These are phyloP conservation scores for Trichothecium roseum DNA, from an alignment of 2,329 filamentous ascomycete genomes.

Conservation along the genomic window DNA sequence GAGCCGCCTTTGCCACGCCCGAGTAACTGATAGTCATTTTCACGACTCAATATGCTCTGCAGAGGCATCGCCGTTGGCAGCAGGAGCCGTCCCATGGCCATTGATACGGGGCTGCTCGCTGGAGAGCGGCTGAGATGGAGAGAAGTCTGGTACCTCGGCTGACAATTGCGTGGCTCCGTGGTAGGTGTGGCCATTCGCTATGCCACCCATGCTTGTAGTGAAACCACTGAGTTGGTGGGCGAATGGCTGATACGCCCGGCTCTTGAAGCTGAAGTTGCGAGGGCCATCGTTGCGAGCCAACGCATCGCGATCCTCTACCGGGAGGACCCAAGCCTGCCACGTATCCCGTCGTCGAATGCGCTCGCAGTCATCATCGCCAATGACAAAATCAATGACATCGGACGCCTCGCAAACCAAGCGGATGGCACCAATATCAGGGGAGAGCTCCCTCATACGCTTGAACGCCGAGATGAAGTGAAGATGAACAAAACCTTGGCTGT, in stretches of 20 bases:
- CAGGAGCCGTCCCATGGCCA: slow-evolving; percentile 5
- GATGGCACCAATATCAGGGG: slow-evolving; percentile 58
- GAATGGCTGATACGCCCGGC: slow-evolving; percentile 16
- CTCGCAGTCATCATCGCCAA: slow-evolving; percentile 68
- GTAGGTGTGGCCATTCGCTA: slow-evolving; percentile 4
- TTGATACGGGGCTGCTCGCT: slow-evolving; percentile 9
- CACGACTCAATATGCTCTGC: no score
- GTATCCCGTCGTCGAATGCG: slow-evolving; percentile 63
- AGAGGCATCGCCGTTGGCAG: background rate
- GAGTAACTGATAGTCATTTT: no score
- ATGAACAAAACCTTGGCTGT: slow-evolving; percentile 84
- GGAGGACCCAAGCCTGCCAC: slow-evolving; percentile 74
- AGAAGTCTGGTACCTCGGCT: slow-evolving; percentile 14
- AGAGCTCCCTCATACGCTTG: slow-evolving; percentile 50
- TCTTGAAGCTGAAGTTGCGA: slow-evolving; percentile 25
- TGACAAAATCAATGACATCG: slow-evolving; percentile 60
- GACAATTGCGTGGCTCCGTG: slow-evolving; percentile 9
- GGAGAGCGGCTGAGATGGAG: slow-evolving; percentile 5
- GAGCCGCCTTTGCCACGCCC: no score
- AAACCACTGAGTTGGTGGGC: slow-evolving; percentile 20
- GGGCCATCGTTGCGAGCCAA: slow-evolving; percentile 65
- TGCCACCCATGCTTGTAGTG: slow-evolving; percentile 11
- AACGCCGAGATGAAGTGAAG: slow-evolving; percentile 75
- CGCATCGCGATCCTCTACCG: slow-evolving; percentile 59
- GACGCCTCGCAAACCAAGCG: slow-evolving; percentile 67